phyloP scores from a whole-genome alignment of 169 alveolate species.

The Cryptosporidium bovis region DNA sequence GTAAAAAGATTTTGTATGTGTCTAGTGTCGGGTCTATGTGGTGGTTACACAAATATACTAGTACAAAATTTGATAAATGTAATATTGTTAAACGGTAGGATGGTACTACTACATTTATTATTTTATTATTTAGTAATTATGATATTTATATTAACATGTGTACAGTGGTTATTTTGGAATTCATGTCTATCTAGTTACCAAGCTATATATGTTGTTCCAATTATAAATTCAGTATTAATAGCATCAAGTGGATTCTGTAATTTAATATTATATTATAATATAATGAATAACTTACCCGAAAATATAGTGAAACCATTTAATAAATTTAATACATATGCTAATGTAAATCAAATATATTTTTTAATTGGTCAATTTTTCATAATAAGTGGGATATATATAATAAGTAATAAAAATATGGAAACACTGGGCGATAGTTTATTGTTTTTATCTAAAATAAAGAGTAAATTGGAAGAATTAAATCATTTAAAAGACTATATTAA shows the following conservation, averaged over 20 bases:
- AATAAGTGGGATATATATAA: slow-evolving; percentile 43
- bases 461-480: background rate
- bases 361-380: slow-evolving; percentile 42
- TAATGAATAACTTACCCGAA: background rate
- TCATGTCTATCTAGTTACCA: slow-evolving; percentile 42
- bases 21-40: slow-evolving; percentile 42
- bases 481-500: slow-evolving; percentile 9
- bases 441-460: background rate
- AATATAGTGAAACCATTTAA: too few species aligned
- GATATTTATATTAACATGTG: slow-evolving; percentile 24
- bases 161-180: slow-evolving; percentile 65
- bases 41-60: slow-evolving; percentile 61
- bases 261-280: slow-evolving; percentile 50
- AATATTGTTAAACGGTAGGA: background rate
- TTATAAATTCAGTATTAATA: slow-evolving; percentile 65
- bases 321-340: too few species aligned
- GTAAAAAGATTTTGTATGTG: slow-evolving; percentile 67
- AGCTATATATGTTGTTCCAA: slow-evolving; percentile 70
- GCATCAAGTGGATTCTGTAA: slow-evolving; percentile 67
- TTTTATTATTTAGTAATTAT: slow-evolving; percentile 20
- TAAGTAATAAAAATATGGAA: slow-evolving; percentile 15
- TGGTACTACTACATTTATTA: slow-evolving; percentile 11
- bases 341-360: background rate
- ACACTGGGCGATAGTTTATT: background rate
- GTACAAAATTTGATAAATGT: slow-evolving; percentile 57